phyloP scores from a whole-genome alignment of 495 filamentous ascomycete genomes.

The Hypoxylon lienhwacheense region DNA sequence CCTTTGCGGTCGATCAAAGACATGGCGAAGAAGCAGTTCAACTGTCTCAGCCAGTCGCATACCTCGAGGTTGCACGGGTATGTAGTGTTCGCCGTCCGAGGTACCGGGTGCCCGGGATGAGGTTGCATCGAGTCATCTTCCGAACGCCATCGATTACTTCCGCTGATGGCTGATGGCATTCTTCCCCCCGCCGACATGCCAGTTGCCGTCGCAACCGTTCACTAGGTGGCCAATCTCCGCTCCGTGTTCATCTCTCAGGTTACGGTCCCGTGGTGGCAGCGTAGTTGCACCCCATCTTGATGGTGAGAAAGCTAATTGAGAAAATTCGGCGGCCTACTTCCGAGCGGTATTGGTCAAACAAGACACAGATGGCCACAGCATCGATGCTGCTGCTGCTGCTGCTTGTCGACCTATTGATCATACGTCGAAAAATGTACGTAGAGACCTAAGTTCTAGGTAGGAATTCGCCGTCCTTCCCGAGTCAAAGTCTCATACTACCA shows the following conservation, averaged over 20 bases:
- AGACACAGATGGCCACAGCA: constrained; percentile 1
- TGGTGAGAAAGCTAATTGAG: constrained; percentile 9
- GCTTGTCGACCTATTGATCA: too few relatives aligned
- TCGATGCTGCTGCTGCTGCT: constrained; percentile 1
- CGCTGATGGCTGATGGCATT: constrained; percentile 18
- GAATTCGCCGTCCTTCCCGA: constrained; percentile 16
- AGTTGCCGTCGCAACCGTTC: constrained; percentile 19
- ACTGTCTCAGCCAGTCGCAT: constrained; percentile 20
- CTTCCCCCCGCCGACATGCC: constrained; percentile 14
- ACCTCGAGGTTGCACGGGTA: constrained; percentile 15
- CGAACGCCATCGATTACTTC: constrained; percentile 21
- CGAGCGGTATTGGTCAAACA: constrained; percentile 6
- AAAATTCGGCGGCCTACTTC: constrained; percentile 12
- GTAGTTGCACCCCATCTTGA: not conserved
- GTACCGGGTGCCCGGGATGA: constrained; percentile 29
- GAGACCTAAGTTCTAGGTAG: not conserved
- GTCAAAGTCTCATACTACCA: constrained; percentile 8
- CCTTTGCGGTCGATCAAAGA: constrained; percentile 5
- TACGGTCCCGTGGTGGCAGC: constrained; percentile 2
- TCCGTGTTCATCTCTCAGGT: constrained; percentile 4
- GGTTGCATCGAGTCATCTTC: constrained; percentile 22
- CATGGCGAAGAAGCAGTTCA: not conserved
- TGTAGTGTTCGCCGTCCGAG: constrained; percentile 25
- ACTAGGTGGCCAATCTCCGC: constrained; percentile 16
- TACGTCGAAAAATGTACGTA: not conserved